phyloP scores from a whole-genome alignment of 208 protist species.

The Leishmania amazonensis region DNA sequence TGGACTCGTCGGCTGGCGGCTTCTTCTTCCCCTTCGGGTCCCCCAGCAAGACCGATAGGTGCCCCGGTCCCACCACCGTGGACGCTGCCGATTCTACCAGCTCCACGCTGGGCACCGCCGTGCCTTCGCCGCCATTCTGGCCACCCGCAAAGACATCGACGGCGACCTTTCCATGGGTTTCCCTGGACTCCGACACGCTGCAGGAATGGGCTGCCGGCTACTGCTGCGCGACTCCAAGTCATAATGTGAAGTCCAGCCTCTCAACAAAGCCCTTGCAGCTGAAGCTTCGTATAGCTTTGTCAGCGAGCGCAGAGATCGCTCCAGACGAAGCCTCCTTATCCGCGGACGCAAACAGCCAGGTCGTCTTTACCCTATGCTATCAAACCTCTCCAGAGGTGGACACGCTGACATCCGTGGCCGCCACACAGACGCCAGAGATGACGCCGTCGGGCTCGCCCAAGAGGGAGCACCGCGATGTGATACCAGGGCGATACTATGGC shows the following conservation, averaged over 20 bases:
- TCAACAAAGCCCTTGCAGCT: conserved; percentile 21
- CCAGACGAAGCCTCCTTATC: background rate
- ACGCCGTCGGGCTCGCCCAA: background rate
- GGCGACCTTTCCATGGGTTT: conserved; percentile 30
- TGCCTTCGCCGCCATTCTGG: conserved; percentile 6
- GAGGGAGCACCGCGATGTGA: conserved; percentile 67
- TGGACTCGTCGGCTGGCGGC: conserved; percentile 12
- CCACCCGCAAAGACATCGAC: conserved; percentile 17
- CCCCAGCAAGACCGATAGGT: background rate
- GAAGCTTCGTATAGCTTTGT: background rate
- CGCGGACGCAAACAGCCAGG: background rate
- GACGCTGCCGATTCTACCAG: background rate
- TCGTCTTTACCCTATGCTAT: conserved; percentile 35
- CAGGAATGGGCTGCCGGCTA: conserved; percentile 18
- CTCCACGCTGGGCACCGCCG: background rate
- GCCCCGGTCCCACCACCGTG: background rate
- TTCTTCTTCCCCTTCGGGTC: conserved; percentile 36
- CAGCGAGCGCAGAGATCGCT: background rate
- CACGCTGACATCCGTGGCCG: conserved; percentile 34
- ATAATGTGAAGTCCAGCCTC: background rate
- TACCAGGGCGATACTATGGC: conserved; percentile 87
- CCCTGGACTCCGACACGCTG: conserved; percentile 6
- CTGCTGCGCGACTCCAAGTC: background rate
- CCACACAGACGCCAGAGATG: background rate
- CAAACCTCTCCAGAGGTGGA: conserved; percentile 45